Evolutionary conservation across 2,329 filamentous ascomycete genomes (phyloP), one percentile per base, ranked within the genome.

Genomic region (Aspergillus pseudoglaucus): DNA sequence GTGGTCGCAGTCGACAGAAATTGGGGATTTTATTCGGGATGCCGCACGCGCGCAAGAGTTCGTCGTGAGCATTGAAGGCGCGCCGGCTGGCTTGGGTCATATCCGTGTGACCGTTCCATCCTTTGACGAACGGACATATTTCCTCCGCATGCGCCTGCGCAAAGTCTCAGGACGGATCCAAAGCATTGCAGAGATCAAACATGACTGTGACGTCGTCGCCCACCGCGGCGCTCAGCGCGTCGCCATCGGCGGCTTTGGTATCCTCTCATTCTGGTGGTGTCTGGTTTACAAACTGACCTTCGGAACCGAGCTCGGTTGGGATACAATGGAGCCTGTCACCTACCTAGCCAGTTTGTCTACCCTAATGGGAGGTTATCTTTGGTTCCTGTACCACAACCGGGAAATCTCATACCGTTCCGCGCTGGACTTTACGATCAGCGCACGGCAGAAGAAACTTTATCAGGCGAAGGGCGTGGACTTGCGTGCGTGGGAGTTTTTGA

Each of bases 11-110:
- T 88, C 84, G 25, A 95, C 90, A 1, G 90, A 96, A 64, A 86
- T 96, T 27, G 90, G 90, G 8, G 90, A 95, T 69, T 96, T 96
- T 62, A 93, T 96, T 55, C 83, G 89, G 7, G 90, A 96, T 63
- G 90, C 90, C 0, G 88, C 90, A 0, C 77, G 88, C 3, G 88
- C 87, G 0, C 82, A 87, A 47, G 88, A 95, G 62, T 95, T 96
- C 62, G 82, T 85, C 3, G 83, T 96, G 39, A 81, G 85, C 46
- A 88, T 96, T 48, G 86, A 94, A 62, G 88, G 88, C 0, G 75
- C 76, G 0, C 72, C 76, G 0, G 66, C 74, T 0, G 83, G 90
- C 0, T 65, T 76, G 1, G 82, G 89, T 57, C 62, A 64, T 46
- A 84, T 95, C 56, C 79, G 82, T 14, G 84, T 95, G 6, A 83